These are phyloP conservation scores for Colletotrichum sp. DNA, from an alignment of 2,329 filamentous ascomycete genomes.

Conservation along the genomic window DNA sequence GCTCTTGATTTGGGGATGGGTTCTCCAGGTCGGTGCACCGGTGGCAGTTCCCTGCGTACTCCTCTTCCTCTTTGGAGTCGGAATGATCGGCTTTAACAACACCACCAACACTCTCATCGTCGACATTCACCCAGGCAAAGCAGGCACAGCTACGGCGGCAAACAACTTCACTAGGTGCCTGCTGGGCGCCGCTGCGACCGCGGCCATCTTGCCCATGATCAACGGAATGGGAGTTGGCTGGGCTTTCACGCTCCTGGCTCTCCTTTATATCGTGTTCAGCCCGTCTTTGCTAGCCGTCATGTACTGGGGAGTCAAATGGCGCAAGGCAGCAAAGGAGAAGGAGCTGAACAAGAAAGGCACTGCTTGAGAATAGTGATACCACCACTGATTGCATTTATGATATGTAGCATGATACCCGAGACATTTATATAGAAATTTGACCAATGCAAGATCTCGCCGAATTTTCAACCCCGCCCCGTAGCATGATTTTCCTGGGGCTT, in stretches of 20 bases:
- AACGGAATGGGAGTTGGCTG: slow-evolving; percentile 54
- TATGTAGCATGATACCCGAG: background rate
- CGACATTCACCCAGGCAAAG: slow-evolving; percentile 58
- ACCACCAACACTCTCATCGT: slow-evolving; percentile 57
- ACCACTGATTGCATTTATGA: background rate
- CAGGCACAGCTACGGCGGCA: slow-evolving; percentile 59
- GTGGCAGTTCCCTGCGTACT: slow-evolving; percentile 53
- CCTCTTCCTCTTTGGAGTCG: slow-evolving; percentile 50
- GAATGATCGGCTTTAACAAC: slow-evolving; percentile 60
- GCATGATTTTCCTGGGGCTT: background rate
- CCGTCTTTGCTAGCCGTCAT: slow-evolving; percentile 47
- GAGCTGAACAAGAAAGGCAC: slow-evolving; percentile 3
- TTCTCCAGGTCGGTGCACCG: slow-evolving; percentile 43
- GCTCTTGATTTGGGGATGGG: slow-evolving; percentile 58
- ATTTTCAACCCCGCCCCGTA: background rate
- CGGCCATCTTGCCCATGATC: slow-evolving; percentile 57
- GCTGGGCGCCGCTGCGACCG: slow-evolving; percentile 57
- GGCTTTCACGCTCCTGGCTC: slow-evolving; percentile 53
- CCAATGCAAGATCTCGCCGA: background rate
- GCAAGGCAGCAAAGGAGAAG: slow-evolving; percentile 35
- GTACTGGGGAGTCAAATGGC: slow-evolving; percentile 47
- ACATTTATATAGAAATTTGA: background rate
- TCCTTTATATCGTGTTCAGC: slow-evolving; percentile 43
- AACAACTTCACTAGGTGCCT: slow-evolving; percentile 62
- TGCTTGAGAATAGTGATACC: background rate